Evolutionary conservation across 495 filamentous ascomycete genomes (phyloP), one percentile per base, ranked within the genome.

Genomic region (Staphylotrichum longicolle): DNA sequence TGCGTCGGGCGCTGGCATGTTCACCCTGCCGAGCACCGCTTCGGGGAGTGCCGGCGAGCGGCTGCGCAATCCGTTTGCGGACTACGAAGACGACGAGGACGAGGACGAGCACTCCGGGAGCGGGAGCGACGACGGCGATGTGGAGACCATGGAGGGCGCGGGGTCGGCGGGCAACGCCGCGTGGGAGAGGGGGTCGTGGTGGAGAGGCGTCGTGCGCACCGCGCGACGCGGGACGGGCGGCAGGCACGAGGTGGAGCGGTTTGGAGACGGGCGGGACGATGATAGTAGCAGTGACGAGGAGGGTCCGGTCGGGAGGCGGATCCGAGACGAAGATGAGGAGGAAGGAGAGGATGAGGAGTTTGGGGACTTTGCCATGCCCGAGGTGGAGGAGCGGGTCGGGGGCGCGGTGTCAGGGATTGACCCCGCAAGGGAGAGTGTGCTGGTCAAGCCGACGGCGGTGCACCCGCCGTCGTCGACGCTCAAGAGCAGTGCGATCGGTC

Each of bases 361-460:
- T 66, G 79, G 78, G 12, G 80, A 81, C 57, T 82, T 82, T 63
- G 78, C 78, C 68, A 80, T 82, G 76, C 74, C 78, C 53, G 79
- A 81, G 65, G 77, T 74, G 12, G 71, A 72, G 14, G 58, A 67
- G 12, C 55, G 57, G 15, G 50, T 37, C 8, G 30, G 63, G 55
- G 30, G 7, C 34, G 11, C 5, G 42, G 15, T 46, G 20, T 65
- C 72, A 11, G 77, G 75, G 7, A 77, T 74, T 40, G 72, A 74
- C 30, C 69, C 68, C 20, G 63, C 66, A 4, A 27, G 72, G 10
- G 72, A 74, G 45, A 70, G 69, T 54, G 64, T 74, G 27, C 57
- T 82, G 4, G 67, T 79, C 58, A 80, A 80, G 63, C 79, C 79
- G 2, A 70, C 77, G 12, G 72, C 79, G 0, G 68, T 82, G 27